Conservation (phyloP, 1,284 basidiomycete genomes). For the Leccinum laetum region DNA sequence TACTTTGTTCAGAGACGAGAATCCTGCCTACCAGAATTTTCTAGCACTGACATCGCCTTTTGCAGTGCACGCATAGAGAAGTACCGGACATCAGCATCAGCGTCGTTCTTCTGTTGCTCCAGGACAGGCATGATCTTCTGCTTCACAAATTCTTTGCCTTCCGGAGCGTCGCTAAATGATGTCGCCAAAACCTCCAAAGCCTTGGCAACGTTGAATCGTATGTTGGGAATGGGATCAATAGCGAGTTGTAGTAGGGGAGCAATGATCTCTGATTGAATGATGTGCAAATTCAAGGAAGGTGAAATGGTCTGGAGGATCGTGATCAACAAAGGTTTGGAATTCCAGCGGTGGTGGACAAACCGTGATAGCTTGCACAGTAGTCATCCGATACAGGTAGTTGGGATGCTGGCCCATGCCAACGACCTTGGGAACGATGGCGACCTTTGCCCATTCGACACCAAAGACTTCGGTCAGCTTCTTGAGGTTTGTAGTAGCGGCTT, state of each 20-base stretch:
- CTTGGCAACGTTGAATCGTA: constrained; percentile 99
- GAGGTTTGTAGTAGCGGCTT: constrained; percentile 96
- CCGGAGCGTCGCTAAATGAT: constrained; percentile 64
- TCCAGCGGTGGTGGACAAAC: constrained; percentile 47
- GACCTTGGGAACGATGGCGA: constrained; percentile 96
- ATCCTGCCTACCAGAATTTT: constrained; percentile 27
- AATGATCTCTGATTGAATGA: constrained; percentile 86
- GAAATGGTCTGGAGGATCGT: constrained; percentile 76
- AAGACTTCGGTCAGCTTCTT: constrained; percentile 99
- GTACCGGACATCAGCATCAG: constrained; percentile 95
- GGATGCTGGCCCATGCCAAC: constrained; percentile 97
- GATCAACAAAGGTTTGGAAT: constrained; percentile 9
- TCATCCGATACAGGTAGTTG: constrained; percentile 99
- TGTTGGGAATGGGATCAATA: constrained; percentile 96
- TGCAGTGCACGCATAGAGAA: constrained; percentile 75
- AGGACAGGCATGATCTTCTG: constrained; percentile 81
- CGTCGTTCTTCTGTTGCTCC: constrained; percentile 87
- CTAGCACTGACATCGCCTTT: constrained; percentile 41
- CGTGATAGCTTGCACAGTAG: constrained; percentile 98
- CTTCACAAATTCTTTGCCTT: constrained; percentile 76
- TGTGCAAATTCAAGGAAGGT: constrained; percentile 87
- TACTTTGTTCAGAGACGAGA: not conserved
- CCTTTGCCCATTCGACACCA: constrained; percentile 96
- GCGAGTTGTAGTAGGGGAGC: constrained; percentile 86
- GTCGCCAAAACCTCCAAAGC: constrained; percentile 85